Conservation (phyloP, 2,329 filamentous ascomycete genomes). For the Aspergillus sp. region DNA sequence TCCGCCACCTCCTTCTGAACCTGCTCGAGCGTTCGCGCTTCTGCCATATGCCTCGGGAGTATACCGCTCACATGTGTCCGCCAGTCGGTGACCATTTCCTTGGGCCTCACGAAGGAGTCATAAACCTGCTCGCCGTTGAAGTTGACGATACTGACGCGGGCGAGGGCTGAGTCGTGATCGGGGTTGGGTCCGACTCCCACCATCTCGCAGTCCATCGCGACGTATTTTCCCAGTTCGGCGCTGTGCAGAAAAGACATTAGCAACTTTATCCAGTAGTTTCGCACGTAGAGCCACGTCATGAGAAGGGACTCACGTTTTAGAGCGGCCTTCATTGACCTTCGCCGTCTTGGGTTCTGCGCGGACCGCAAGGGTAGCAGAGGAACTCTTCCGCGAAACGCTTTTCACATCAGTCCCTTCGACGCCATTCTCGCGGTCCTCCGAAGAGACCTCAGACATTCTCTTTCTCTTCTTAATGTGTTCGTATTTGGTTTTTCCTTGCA, state of each 20-base stretch:
- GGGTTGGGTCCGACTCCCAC: constrained; percentile 70
- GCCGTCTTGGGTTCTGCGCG: constrained; percentile 43
- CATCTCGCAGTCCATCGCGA: constrained; percentile 97
- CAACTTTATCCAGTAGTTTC: neutral
- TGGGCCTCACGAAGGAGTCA: constrained; percentile 83
- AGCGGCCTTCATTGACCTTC: constrained; percentile 63
- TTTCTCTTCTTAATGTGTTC: constrained; percentile 26
- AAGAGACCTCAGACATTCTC: constrained; percentile 29
- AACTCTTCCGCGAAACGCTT: constrained; percentile 63
- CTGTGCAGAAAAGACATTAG: constrained; percentile 26
- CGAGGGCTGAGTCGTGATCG: constrained; percentile 70
- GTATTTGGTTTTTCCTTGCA: constrained; percentile 21
- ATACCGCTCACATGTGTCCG: constrained; percentile 84
- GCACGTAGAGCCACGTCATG: constrained; percentile 11
- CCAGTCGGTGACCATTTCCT: constrained; percentile 82
- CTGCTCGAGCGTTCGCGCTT: constrained; percentile 68
- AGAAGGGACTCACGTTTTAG: constrained; percentile 35
- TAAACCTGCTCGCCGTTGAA: constrained; percentile 91
- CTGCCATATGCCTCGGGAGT: constrained; percentile 66
- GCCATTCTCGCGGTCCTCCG: constrained; percentile 45
- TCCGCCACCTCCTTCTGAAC: constrained; percentile 71
- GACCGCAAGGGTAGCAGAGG: constrained; percentile 47
- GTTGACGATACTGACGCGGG: constrained; percentile 86
- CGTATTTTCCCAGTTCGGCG: constrained; percentile 78
- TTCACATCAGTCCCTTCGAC: constrained; percentile 59